Evolutionary conservation across 2,329 filamentous ascomycete species (phyloP), one percentile per base, ranked within the genome.

Genomic region (Xylaria sp.): DNA sequence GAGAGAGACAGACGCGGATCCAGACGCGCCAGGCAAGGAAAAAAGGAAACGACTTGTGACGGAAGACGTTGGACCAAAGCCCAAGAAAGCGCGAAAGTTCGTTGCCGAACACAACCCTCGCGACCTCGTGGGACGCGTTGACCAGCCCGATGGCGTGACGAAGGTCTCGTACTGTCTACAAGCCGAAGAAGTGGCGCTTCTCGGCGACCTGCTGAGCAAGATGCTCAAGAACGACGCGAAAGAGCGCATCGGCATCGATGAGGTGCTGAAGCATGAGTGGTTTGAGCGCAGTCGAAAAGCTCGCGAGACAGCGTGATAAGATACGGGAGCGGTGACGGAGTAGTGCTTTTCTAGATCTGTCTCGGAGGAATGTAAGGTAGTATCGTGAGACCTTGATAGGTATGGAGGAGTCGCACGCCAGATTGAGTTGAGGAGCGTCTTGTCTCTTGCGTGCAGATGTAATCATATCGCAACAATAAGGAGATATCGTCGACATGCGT

Each of bases 171-270:
- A 63, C 16, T 53, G 54, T 6, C 53, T 63, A 2, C 57, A 62
- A 37, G 30, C 35, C 2, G 10, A 6, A 11, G 58, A 64, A 39
- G 58, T 62, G n/a, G 34, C 56, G 11, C 8, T 53, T n/a, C 56
- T 62, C 0, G 50, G 42, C 3, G 44, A 55, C 37, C 46, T 64
- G 9, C 23, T 61, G 23, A n/a, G 50, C 37, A 52, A 58, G 11
- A 59, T 65, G 58, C 19, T 64, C 34, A 59, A 52, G 55, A 59
- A 50, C 11, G 52, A 65, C 13, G 58, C 58, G 16, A 23, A 49
- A 11, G 58, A 59, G 16, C 54, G 61, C 4, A 59, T 62, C 13
- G 19, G 37, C 8, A 34, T 62, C 11, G 52, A 57, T 35, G 49
- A 60, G 18, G 59, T 64, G n/a, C 10, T 61, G 3, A 10, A n/a